phyloP scores from a whole-genome alignment of 306 rosid genomes.

The Canavalia gladiata region DNA sequence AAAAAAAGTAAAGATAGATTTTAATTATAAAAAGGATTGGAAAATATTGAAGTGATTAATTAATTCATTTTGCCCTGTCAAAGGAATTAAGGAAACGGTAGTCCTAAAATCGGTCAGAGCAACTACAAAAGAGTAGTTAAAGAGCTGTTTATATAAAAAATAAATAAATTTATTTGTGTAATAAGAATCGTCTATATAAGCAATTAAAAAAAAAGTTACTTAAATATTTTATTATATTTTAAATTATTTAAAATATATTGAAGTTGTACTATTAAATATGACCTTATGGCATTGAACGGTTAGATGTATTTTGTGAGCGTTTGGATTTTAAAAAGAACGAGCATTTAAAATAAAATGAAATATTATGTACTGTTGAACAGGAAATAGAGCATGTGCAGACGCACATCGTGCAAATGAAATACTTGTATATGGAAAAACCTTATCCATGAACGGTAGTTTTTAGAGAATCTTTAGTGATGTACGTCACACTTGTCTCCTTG shows the following conservation, averaged over 20 bases:
- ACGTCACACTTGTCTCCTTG: conserved; percentile 74
- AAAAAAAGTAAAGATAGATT: neutral
- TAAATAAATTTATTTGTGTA: no score
- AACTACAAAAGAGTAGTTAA: no score
- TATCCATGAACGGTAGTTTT: conserved; percentile 56
- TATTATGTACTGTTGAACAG: neutral
- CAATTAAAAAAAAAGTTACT: no score
- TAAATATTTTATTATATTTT: no score
- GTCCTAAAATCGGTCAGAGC: neutral
- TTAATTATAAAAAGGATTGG: neutral
- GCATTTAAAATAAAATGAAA: no score
- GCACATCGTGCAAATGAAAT: conserved; percentile 20
- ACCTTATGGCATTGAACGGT: neutral
- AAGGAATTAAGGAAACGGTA: neutral
- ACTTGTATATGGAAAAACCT: conserved; percentile 32
- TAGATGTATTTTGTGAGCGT: neutral
- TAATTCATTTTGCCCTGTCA: conserved; percentile 45
- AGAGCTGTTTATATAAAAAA: no score
- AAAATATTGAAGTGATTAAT: neutral
- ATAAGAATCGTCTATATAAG: no score
- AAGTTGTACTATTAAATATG: no score
- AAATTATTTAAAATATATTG: no score
- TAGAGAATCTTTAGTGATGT: conserved; percentile 68
- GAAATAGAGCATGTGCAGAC: neutral
- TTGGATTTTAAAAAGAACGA: neutral